Percentiles rank a stretch among this genome's conserved stretches.
These are phyloP conservation scores for Stachybotrys elegans DNA, from an alignment of 2,329 filamentous ascomycete genomes.

Conservation along the genomic window DNA sequence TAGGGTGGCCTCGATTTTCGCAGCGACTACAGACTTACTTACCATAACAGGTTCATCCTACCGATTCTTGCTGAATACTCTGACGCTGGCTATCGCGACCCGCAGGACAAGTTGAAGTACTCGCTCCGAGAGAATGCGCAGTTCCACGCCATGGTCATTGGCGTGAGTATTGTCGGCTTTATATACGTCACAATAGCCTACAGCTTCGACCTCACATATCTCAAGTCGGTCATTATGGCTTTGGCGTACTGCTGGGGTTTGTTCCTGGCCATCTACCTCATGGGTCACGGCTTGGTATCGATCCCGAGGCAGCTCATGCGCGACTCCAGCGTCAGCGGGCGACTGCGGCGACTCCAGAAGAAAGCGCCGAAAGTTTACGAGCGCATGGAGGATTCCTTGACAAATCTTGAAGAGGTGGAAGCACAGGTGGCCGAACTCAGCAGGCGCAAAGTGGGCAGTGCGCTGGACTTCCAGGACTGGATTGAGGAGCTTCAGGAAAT, in stretches of 20 bases:
- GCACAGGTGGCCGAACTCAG: slow-evolving; percentile 73
- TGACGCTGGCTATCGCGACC: slow-evolving; percentile 88
- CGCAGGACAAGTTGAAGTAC: slow-evolving; percentile 74
- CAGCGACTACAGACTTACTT: not conserved
- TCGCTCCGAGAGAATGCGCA: slow-evolving; percentile 82
- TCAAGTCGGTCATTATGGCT: slow-evolving; percentile 88
- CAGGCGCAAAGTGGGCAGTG: slow-evolving; percentile 73
- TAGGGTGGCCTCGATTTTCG: too few relatives aligned
- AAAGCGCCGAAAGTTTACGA: slow-evolving; percentile 81
- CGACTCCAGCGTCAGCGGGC: slow-evolving; percentile 70
- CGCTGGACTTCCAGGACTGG: slow-evolving; percentile 79
- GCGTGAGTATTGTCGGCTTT: slow-evolving; percentile 63
- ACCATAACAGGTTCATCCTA: slow-evolving; percentile 67
- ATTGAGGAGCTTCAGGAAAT: slow-evolving; percentile 89
- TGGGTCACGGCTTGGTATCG: slow-evolving; percentile 94
- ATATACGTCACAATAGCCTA: slow-evolving; percentile 80
- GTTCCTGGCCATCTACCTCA: slow-evolving; percentile 87
- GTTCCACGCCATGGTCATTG: slow-evolving; percentile 79
- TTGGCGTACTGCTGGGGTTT: slow-evolving; percentile 92
- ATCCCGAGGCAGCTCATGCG: slow-evolving; percentile 78
- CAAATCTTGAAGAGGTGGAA: slow-evolving; percentile 76
- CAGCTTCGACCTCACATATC: slow-evolving; percentile 63
- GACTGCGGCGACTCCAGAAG: slow-evolving; percentile 69
- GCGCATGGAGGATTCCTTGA: slow-evolving; percentile 77
- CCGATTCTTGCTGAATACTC: slow-evolving; percentile 91